Conservation (phyloP, 495 filamentous ascomycete species). For the Xylaria palmicola region DNA sequence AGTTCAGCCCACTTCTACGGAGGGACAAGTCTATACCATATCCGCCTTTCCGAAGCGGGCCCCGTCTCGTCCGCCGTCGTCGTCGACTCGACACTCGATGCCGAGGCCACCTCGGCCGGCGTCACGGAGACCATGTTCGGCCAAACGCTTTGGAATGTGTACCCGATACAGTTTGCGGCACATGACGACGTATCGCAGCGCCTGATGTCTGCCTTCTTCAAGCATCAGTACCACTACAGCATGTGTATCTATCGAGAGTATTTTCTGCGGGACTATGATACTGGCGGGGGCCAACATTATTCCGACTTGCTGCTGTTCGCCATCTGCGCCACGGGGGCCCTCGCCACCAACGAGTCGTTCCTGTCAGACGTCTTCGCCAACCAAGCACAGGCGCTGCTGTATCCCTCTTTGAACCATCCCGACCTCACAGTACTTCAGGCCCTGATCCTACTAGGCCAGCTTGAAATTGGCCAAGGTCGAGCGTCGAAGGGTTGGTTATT, state of each 20-base stretch:
- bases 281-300: constrained; percentile 31
- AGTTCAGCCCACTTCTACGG: constrained; percentile 32
- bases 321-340: constrained; percentile 33
- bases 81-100: constrained; percentile 3
- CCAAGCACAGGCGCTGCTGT: constrained; percentile 32
- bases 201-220: constrained; percentile 33
- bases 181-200: constrained; percentile 26
- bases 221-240: constrained; percentile 29
- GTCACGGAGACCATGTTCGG: not conserved
- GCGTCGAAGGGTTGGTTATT: constrained; percentile 36
- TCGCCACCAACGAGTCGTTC: constrained; percentile 27
- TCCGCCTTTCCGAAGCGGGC: constrained; percentile 23
- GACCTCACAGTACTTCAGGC: constrained; percentile 35
- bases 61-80: not conserved
- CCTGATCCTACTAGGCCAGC: constrained; percentile 31
- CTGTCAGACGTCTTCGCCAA: constrained; percentile 33
- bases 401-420: constrained; percentile 31
- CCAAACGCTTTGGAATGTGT: constrained; percentile 11
- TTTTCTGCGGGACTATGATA: constrained; percentile 32
- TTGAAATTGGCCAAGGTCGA: constrained; percentile 32
- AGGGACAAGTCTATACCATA: constrained; percentile 31
- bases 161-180: constrained; percentile 15
- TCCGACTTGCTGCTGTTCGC: constrained; percentile 36
- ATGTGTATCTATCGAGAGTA: constrained; percentile 37
- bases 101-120: not conserved